Evolutionary conservation across 495 filamentous ascomycete genomes (phyloP).

Genomic region (Evernia prunastri): DNA sequence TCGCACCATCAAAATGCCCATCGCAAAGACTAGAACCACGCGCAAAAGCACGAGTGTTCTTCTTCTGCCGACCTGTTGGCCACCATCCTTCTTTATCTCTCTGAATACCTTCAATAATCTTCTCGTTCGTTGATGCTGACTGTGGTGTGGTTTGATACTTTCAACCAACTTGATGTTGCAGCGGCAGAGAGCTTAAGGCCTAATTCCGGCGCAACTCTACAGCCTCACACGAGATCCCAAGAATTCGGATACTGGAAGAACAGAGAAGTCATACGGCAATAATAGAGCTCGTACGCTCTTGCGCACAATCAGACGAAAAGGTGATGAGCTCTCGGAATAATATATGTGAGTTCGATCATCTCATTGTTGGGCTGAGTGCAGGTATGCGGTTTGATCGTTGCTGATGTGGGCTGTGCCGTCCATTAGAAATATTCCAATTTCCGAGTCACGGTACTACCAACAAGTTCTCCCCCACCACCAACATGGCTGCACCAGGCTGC

Average conservation of each 20-base stretch:
- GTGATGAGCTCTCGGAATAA: neutral
- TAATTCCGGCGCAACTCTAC: constrained; percentile 14
- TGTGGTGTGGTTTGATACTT: constrained; percentile 3
- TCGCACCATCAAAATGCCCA: constrained; percentile 12
- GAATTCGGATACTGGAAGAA: neutral
- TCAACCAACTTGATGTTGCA: neutral
- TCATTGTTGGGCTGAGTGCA: neutral
- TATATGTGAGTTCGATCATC: constrained; percentile 7
- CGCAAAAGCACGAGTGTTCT: constrained; percentile 16
- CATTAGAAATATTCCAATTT: constrained; percentile 21
- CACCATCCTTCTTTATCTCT: neutral
- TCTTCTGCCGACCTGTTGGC: neutral
- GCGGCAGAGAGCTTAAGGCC: constrained; percentile 9
- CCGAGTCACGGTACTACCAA: constrained; percentile 3
- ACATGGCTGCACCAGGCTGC: constrained; percentile 26
- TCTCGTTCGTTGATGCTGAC: too few species aligned
- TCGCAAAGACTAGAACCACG: constrained; percentile 15
- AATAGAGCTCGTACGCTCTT: neutral
- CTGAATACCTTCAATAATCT: constrained; percentile 5
- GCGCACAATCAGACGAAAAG: neutral
- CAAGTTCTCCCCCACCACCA: constrained; percentile 15
- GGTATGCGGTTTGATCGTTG: neutral
- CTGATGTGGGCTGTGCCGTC: constrained; percentile 26
- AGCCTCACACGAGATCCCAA: neutral
- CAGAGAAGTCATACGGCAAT: neutral